A percentile compares a stretch with the other conserved stretches of the same genome.
Conservation (phyloP, 371 early-diverging fungal genomes). For the Astathelohania contejeani region DNA sequence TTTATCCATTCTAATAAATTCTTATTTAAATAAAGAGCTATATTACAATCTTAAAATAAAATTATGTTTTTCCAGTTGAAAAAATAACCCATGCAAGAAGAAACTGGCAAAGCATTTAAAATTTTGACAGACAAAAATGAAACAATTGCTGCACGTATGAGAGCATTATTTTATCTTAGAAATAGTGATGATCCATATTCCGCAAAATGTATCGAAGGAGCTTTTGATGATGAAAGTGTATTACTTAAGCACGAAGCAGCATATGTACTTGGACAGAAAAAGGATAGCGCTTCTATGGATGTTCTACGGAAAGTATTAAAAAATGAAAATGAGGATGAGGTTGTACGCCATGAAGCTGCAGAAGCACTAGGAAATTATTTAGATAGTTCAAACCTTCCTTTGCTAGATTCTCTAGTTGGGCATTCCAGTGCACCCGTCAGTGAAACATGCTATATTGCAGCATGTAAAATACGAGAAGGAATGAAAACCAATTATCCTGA, state of each 20-base stretch:
- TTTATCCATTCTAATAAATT: too few relatives aligned
- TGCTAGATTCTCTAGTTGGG: conserved; percentile 26
- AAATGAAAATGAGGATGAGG: conserved; percentile 62
- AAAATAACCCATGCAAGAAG: too few relatives aligned
- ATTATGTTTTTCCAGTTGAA: too few relatives aligned
- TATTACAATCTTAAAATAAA: too few relatives aligned
- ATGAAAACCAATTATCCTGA: conserved; percentile 9
- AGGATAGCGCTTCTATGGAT: conserved; percentile 58
- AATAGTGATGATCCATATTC: conserved; percentile 36
- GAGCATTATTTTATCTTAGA: conserved; percentile 47
- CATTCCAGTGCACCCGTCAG: conserved; percentile 53
- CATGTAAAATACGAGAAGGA: conserved; percentile 60
- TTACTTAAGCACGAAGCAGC: conserved; percentile 92
- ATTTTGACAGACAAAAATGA: too few relatives aligned
- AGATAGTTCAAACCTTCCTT: conserved; percentile 12
- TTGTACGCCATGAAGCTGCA: conserved; percentile 84
- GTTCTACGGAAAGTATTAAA: conserved; percentile 58
- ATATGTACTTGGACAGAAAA: conserved; percentile 93
- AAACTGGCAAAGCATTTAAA: too few relatives aligned
- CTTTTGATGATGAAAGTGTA: conserved; percentile 67
- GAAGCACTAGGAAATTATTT: conserved; percentile 47
- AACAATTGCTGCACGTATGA: too few relatives aligned
- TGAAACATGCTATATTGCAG: conserved; percentile 83
- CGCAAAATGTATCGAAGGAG: conserved; percentile 40
- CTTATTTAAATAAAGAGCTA: too few relatives aligned